phyloP scores from a whole-genome alignment of 2,329 filamentous ascomycete species.

The Onygenales sp. region DNA sequence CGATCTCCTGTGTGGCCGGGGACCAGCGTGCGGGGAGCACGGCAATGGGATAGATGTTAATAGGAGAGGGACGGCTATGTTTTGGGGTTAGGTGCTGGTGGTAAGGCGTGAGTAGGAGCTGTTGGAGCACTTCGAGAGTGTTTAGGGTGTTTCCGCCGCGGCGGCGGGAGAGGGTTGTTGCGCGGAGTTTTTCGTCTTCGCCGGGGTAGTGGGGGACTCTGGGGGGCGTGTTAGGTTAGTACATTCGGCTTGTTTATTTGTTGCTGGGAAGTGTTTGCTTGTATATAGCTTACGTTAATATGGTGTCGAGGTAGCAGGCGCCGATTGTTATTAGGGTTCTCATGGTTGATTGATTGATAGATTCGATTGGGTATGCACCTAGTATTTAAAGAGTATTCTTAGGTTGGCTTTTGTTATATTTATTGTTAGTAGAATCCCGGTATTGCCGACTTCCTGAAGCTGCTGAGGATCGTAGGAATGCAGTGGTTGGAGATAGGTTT shows the following conservation, averaged over 20 bases:
- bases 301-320: conserved; percentile 60
- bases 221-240: conserved; percentile 4
- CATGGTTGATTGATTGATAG: conserved; percentile 22
- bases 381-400: neutral
- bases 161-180: conserved; percentile 48
- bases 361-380: neutral
- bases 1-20: conserved; percentile 43
- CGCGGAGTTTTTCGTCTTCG: conserved; percentile 66
- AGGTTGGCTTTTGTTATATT: no score
- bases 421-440: no score
- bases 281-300: conserved; percentile 43
- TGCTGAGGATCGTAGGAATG: no score
- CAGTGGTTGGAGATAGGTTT: no score
- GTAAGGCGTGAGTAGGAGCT: conserved; percentile 38
- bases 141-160: conserved; percentile 68
- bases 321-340: conserved; percentile 53
- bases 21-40: conserved; percentile 47
- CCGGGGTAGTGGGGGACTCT: conserved; percentile 58
- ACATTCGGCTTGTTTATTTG: neutral
- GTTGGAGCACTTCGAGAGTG: conserved; percentile 59
- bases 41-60: conserved; percentile 28
- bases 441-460: no score
- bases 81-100: conserved; percentile 5
- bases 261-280: conserved; percentile 12
- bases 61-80: no score